Base-by-base conservation (phyloP, 2,329 filamentous ascomycete species). In the Chalaropsis ovoidea region DNA sequence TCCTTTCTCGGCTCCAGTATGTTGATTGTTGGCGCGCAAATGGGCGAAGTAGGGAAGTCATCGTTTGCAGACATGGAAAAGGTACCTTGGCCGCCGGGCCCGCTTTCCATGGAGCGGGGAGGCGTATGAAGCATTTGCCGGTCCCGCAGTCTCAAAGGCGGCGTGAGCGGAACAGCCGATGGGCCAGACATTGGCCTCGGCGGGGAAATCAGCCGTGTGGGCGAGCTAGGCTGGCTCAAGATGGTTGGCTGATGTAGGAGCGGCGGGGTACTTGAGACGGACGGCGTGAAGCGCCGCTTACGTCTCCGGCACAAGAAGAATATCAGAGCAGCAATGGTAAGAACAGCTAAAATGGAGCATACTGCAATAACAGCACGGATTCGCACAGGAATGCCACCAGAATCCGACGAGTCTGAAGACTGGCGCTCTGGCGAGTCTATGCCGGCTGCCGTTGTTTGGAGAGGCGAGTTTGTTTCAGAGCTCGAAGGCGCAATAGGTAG, bases 21-120 rank as follows among this genome's bases (percentile, higher is more conserved):
- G 27, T 45, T 62, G 7, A 65, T 49, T 10, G 58, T 67, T 15
- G 66, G 66, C 1, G 63, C 62, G 39, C 66, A 67, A 35, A 65
- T 65, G 17, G 66, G 66, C 8, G 54, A 65, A 8, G 63, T 52
- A 2, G 66, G 66, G 31, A 65, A 67, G 11, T 41, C 41, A 5
- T 67, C 62, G 3, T 31, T 22, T 31, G 47, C 1, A 27, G 63
- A 45, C 17, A 56, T 54, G 8, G 42, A 58, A 56, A 67, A 67
- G 15, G 41, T 58, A 17, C 66, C 66, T 27, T 65, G 62, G n/a
- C 66, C 63, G 11, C 45, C 58, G 4, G 41, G 66, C 2, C 58
- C 60, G 8, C 22, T 65, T 31, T 65, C 66, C 63, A 67, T 67
- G 8, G 66, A 62, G n/a, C 66, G 56, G 24, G 63, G 66, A 22